A percentile compares a stretch with the other conserved stretches of the same genome.
Evolutionary conservation across 176 grass and related monocot species (phyloP).

Genomic region (Areca catechu): DNA sequence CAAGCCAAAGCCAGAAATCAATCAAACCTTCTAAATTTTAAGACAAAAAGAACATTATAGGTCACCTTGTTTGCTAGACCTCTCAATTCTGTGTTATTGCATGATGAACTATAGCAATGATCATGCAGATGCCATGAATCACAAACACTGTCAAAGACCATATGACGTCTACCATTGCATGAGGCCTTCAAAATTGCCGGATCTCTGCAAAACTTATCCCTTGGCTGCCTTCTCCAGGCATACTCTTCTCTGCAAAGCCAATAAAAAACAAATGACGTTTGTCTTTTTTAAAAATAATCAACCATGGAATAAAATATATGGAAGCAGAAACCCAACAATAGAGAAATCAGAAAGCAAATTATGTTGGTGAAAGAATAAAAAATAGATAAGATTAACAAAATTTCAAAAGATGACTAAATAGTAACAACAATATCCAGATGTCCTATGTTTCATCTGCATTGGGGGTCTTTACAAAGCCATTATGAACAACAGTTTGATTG

Average conservation of each 20-base stretch:
- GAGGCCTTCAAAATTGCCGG: constrained; percentile 18
- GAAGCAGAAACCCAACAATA: background rate
- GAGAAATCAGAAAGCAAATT: background rate
- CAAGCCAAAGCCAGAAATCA: too few species aligned
- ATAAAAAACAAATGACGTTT: background rate
- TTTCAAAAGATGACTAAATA: too few species aligned
- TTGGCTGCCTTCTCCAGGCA: constrained; percentile 20
- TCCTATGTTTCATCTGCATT: too few species aligned
- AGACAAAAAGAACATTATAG: too few species aligned
- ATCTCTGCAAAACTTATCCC: constrained; percentile 5
- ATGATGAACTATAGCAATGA: constrained; percentile 21
- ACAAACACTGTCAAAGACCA: constrained; percentile 15
- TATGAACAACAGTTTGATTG: too few species aligned
- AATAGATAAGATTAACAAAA: too few species aligned
- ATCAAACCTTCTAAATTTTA: too few species aligned
- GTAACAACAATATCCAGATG: too few species aligned
- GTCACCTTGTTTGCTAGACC: constrained; percentile 61
- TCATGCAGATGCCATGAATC: constrained; percentile 26
- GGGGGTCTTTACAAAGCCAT: too few species aligned
- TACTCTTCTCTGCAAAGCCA: constrained; percentile 26
- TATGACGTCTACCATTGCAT: constrained; percentile 18
- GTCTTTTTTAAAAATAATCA: too few species aligned
- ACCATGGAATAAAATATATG: background rate
- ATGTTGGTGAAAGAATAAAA: too few species aligned
- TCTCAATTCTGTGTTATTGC: constrained; percentile 48